These are phyloP conservation scores for Pichia exigua DNA, from an alignment of 805 yeast genomes.

Conservation along the genomic window DNA sequence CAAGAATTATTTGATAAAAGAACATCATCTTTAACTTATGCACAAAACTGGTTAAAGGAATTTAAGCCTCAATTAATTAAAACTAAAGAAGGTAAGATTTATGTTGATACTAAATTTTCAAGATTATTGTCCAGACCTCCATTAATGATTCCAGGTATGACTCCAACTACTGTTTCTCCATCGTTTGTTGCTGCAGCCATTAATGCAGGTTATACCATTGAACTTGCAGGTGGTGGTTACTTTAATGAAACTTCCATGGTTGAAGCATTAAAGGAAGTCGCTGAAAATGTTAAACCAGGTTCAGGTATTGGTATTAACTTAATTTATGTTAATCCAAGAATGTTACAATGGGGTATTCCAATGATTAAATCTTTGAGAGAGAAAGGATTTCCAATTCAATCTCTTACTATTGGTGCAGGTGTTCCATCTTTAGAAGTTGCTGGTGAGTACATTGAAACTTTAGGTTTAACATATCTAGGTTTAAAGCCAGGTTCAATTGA, in stretches of 20 bases:
- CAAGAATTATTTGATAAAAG: conserved; percentile 84
- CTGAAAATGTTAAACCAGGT: conserved; percentile 67
- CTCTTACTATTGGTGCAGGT: conserved; percentile 98
- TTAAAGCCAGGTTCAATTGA: conserved; percentile 98
- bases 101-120: conserved; percentile 90
- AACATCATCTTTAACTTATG: conserved; percentile 60
- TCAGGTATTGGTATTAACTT: conserved; percentile 86
- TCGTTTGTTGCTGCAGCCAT: conserved; percentile 90
- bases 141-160: conserved; percentile 98
- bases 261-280: conserved; percentile 67
- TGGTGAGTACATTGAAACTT: conserved; percentile 85
- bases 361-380: conserved; percentile 81
- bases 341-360: conserved; percentile 99
- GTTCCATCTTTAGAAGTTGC: conserved; percentile 98
- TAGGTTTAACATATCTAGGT: conserved; percentile 89
- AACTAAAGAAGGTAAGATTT: conserved; percentile 64
- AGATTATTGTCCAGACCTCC: conserved; percentile 92
- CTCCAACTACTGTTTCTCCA: conserved; percentile 94
- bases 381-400: conserved; percentile 92
- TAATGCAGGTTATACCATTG: conserved; percentile 95
- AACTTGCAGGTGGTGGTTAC: conserved; percentile 99
- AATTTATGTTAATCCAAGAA: conserved; percentile 93
- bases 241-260: conserved; percentile 67
- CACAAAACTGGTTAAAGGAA: conserved; percentile 86
- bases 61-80: conserved; percentile 80